These are phyloP conservation scores for Gossypium trilobum DNA, from an alignment of 441 rosid species.

Conservation along the genomic window DNA sequence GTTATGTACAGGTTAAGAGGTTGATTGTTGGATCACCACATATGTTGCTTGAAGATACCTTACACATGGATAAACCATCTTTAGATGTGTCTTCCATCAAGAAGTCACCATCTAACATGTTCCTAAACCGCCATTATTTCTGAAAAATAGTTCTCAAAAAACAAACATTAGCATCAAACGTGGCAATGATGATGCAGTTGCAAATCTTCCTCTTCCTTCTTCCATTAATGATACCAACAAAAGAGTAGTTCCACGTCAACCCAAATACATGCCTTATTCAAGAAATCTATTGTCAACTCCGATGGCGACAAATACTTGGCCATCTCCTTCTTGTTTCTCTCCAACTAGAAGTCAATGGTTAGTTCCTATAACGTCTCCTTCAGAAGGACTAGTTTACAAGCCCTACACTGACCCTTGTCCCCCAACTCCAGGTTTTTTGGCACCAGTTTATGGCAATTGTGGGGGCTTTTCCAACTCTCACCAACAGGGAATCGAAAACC, in stretches of 20 bases:
- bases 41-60: constrained; percentile 32
- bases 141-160: constrained; percentile 24
- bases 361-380: constrained; percentile 52
- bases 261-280: constrained; percentile 21
- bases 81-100: not conserved
- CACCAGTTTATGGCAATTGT: constrained; percentile 31
- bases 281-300: constrained; percentile 16
- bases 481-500: constrained; percentile 28
- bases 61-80: constrained; percentile 21
- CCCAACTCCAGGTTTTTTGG: constrained; percentile 43
- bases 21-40: constrained; percentile 41
- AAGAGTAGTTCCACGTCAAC: constrained; percentile 23
- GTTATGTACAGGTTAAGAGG: constrained; percentile 41
- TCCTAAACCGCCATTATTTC: constrained; percentile 13
- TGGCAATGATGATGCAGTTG: constrained; percentile 31
- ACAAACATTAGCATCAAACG: constrained; percentile 24
- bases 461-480: constrained; percentile 27
- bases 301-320: constrained; percentile 2
- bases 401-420: constrained; percentile 46
- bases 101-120: not conserved
- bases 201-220: constrained; percentile 38
- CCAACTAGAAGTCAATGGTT: constrained; percentile 29
- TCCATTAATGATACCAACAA: constrained; percentile 25
- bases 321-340: constrained; percentile 25
- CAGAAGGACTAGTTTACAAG: constrained; percentile 53